A percentile compares a stretch with the other conserved stretches of the same genome.
Evolutionary conservation across 352 stramenopile genomes (phyloP).

Genomic region (Globisporangium radiosum): DNA sequence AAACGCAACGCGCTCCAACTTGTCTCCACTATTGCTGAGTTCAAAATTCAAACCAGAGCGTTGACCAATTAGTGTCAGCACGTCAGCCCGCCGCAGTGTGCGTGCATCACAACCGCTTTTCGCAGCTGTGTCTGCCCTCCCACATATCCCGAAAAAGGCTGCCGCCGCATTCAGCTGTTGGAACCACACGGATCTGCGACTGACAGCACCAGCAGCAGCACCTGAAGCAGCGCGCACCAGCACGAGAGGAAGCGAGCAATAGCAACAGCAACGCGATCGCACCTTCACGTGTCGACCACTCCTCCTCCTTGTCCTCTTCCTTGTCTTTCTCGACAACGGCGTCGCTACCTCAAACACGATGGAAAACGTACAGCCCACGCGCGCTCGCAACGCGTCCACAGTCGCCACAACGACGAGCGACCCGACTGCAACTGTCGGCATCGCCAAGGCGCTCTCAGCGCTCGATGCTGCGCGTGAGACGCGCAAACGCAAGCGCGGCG

Average conservation of each 20-base stretch:
- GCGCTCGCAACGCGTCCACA: slow-evolving; percentile 1
- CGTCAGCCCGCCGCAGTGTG: slow-evolving; percentile 16
- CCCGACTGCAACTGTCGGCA: neutral
- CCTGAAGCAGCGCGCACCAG: no score
- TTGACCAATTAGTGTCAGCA: neutral
- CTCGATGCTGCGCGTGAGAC: slow-evolving; percentile 19
- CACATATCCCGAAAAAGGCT: no score
- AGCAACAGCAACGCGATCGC: no score
- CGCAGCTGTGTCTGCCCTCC: no score
- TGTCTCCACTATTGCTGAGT: slow-evolving; percentile 25
- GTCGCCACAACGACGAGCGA: neutral
- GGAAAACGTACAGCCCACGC: slow-evolving; percentile 12
- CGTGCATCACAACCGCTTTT: no score
- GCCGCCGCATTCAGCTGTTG: no score
- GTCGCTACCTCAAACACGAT: slow-evolving; percentile 2
- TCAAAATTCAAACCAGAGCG: slow-evolving; percentile 28
- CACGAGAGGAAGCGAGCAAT: no score
- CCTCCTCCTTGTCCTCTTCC: slow-evolving; percentile 1
- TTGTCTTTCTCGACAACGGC: slow-evolving; percentile 6
- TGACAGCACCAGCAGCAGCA: no score
- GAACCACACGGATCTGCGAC: no score
- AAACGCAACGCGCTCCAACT: slow-evolving; percentile 9
- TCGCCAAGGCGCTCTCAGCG: slow-evolving; percentile 12
- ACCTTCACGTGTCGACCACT: neutral
- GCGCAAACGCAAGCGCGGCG: slow-evolving; percentile 72